phyloP scores from a whole-genome alignment of 257 asterid genomes.

The Solanum stenotomum region DNA sequence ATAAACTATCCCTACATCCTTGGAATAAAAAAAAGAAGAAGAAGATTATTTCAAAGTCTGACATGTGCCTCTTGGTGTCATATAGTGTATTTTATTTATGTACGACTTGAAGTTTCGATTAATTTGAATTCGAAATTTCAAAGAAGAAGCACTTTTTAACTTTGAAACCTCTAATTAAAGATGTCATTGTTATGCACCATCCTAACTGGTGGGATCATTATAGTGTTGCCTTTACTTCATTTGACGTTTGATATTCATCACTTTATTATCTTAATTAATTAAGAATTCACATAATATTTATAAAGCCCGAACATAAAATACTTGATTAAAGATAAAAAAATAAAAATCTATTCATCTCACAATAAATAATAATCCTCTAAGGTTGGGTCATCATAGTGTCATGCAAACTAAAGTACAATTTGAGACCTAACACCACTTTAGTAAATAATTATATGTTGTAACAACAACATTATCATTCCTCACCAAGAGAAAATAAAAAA shows the following conservation, averaged over 20 bases:
- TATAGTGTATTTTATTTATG: neutral
- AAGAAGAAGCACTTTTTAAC: neutral
- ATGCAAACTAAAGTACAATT: neutral
- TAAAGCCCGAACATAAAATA: neutral
- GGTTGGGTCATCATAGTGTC: neutral
- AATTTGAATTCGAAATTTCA: fast-evolving
- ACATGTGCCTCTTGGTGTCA: neutral
- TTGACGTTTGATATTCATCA: neutral
- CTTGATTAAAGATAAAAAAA: neutral
- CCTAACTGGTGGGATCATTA: neutral
- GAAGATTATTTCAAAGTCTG: neutral
- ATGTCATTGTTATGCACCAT: too few relatives aligned
- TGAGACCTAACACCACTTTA: neutral
- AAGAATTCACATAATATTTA: neutral
- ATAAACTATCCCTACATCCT: neutral
- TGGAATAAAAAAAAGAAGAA: neutral
- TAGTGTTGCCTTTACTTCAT: neutral
- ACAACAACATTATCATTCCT: neutral
- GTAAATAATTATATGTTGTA: neutral
- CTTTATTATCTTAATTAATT: neutral
- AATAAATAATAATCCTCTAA: neutral
- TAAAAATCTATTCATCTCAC: neutral
- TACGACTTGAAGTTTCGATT: neutral
- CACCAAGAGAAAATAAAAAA: neutral
- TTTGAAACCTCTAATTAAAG: neutral